Percentiles rank a stretch among this genome's conserved stretches.
Evolutionary conservation across 169 alveolate genomes (phyloP).

Genomic region (Pseudocohnilembus persalinus): DNA sequence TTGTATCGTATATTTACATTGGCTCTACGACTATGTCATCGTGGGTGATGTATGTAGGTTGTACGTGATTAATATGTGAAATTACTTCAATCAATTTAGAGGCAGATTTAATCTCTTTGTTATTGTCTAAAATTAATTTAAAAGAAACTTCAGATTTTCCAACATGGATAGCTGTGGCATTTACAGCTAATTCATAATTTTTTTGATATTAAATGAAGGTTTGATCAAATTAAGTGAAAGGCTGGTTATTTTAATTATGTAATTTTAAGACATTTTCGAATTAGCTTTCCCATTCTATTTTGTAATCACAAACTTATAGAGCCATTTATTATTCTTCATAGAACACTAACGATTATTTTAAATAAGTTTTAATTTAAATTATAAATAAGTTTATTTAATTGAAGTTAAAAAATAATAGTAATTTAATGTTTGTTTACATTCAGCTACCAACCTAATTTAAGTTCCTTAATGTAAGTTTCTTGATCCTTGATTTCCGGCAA

Average conservation of each 20-base stretch:
- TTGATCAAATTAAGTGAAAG: neutral
- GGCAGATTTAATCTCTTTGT: slow-evolving; percentile 8
- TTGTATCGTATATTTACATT: neutral
- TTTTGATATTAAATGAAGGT: neutral
- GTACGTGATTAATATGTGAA: neutral
- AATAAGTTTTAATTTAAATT: neutral
- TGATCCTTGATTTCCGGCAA: slow-evolving; percentile 2
- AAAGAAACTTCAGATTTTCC: slow-evolving; percentile 18
- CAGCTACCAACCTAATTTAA: slow-evolving; percentile 19
- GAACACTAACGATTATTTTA: neutral
- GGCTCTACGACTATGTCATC: neutral
- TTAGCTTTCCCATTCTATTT: neutral
- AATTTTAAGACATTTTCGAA: neutral
- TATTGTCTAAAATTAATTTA: neutral
- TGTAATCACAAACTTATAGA: neutral
- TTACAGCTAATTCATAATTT: neutral
- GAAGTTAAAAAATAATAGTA: too few species aligned
- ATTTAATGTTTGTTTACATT: too few species aligned
- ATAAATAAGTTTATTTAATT: too few species aligned
- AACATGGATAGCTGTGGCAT: slow-evolving; percentile 15
- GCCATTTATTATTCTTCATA: neutral
- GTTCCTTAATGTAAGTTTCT: slow-evolving; percentile 13
- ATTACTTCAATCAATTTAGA: slow-evolving; percentile 12
- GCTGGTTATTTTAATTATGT: neutral
- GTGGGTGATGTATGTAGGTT: slow-evolving; percentile 14